phyloP scores from a whole-genome alignment of 1,284 basidiomycete genomes.

The Anthracocystis panici-leucophaei region DNA sequence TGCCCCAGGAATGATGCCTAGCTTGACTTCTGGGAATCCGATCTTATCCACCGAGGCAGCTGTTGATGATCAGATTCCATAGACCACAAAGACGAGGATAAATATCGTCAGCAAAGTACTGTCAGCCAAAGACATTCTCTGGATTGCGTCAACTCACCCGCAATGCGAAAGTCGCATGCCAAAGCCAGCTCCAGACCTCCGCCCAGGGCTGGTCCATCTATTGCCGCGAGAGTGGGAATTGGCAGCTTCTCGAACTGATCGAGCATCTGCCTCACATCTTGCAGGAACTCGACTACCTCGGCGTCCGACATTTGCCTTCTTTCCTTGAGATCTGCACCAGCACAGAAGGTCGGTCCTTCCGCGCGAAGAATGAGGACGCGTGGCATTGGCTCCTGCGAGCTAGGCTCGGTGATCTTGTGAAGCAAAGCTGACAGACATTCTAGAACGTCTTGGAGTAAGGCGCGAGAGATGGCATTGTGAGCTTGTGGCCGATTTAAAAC shows the following conservation, averaged over 20 bases:
- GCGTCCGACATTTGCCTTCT: constrained; percentile 76
- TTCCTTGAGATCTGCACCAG: constrained; percentile 71
- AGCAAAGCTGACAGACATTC: constrained; percentile 2
- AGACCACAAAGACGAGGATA: no score
- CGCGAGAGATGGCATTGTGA: no score
- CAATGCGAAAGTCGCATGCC: constrained; percentile 88
- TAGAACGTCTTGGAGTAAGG: constrained; percentile 14
- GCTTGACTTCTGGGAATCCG: constrained; percentile 35
- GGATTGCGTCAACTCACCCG: constrained; percentile 73
- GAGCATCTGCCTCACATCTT: constrained; percentile 79
- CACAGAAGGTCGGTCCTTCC: constrained; percentile 73
- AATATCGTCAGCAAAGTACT: no score
- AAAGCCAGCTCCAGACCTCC: constrained; percentile 88
- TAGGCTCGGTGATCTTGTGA: constrained; percentile 10
- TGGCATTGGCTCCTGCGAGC: not conserved
- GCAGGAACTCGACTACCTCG: constrained; percentile 82
- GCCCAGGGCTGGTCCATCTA: constrained; percentile 90
- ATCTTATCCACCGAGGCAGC: constrained; percentile 25
- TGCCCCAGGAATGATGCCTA: constrained; percentile 81
- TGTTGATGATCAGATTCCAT: no score
- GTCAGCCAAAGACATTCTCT: no score
- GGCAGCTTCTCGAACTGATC: constrained; percentile 81
- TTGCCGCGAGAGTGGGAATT: constrained; percentile 90
- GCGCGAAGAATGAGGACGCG: constrained; percentile 39
- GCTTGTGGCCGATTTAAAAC: no score